Conservation (phyloP, 106 monocot genomes). For the Allium cepa region DNA sequence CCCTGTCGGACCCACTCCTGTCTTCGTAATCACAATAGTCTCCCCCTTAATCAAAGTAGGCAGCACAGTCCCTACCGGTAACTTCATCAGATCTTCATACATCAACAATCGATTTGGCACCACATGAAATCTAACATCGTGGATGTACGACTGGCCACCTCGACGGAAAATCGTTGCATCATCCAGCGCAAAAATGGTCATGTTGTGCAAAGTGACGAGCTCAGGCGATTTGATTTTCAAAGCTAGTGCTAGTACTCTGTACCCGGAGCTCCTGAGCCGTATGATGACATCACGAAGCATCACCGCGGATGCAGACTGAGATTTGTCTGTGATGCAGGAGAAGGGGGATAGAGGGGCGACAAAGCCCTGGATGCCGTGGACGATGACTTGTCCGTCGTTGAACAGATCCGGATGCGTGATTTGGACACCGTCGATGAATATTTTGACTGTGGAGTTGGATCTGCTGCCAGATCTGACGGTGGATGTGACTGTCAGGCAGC, state of each 20-base stretch:
- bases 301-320: conserved; percentile 3
- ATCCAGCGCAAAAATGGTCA: conserved; percentile 71
- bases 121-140: conserved; percentile 61
- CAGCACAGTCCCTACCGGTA: conserved; percentile 37
- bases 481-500: too few relatives aligned
- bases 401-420: too few relatives aligned
- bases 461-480: too few relatives aligned
- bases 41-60: conserved; percentile 52
- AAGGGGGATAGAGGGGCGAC: too few relatives aligned
- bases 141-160: conserved; percentile 55
- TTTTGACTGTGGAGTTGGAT: too few relatives aligned
- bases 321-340: too few relatives aligned
- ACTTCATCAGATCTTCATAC: conserved; percentile 31
- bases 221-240: conserved; percentile 68
- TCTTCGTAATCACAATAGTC: conserved; percentile 33
- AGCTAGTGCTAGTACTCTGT: conserved; percentile 64
- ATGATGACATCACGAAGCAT: conserved; percentile 70
- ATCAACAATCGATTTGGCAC: conserved; percentile 49
- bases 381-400: too few relatives aligned
- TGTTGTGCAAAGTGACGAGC: conserved; percentile 38
- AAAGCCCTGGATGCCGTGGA: too few relatives aligned
- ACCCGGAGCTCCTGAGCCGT: conserved; percentile 6
- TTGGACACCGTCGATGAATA: too few relatives aligned
- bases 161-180: conserved; percentile 50
- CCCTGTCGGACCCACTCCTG: not conserved